Conservation (phyloP, 129 eudicot genomes). For the Deinandra increscens region DNA sequence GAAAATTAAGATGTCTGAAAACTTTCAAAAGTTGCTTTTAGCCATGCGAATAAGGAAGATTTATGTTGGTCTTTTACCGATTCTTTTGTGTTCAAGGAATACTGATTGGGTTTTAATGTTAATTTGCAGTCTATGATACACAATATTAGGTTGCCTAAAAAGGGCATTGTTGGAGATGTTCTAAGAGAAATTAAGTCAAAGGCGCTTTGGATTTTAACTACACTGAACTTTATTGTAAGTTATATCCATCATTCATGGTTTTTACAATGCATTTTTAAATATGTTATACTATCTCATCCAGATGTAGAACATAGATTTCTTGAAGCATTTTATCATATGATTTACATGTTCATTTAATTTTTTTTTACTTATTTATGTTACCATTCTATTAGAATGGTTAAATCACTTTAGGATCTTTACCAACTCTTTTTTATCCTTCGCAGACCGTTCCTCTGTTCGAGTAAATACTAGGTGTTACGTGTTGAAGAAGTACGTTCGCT, state of each 20-base stretch:
- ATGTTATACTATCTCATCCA: constrained; percentile 77
- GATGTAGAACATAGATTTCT: constrained; percentile 83
- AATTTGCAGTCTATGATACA: constrained; percentile 65
- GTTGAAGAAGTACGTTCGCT: constrained; percentile 69
- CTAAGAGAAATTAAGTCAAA: constrained; percentile 77
- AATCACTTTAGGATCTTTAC: neutral
- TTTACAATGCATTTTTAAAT: constrained; percentile 16
- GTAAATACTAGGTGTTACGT: constrained; percentile 90
- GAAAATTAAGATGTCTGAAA: constrained; percentile 83
- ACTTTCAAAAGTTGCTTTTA: constrained; percentile 83
- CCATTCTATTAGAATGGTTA: neutral
- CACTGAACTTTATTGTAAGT: neutral
- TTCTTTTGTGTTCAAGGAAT: neutral
- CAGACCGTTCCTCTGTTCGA: constrained; percentile 79
- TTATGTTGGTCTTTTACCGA: constrained; percentile 30
- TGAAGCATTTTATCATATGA: constrained; percentile 97
- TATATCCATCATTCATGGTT: neutral
- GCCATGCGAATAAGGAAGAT: constrained; percentile 76
- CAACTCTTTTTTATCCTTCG: constrained; percentile 7
- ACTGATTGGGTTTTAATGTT: neutral
- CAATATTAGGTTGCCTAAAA: constrained; percentile 81
- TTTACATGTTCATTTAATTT: constrained; percentile 61
- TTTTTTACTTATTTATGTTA: neutral
- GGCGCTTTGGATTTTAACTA: constrained; percentile 36
- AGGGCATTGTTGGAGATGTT: constrained; percentile 93